These are phyloP conservation scores for Apiotrichum sp. DNA, from an alignment of 1,284 basidiomycete genomes.

Conservation along the genomic window DNA sequence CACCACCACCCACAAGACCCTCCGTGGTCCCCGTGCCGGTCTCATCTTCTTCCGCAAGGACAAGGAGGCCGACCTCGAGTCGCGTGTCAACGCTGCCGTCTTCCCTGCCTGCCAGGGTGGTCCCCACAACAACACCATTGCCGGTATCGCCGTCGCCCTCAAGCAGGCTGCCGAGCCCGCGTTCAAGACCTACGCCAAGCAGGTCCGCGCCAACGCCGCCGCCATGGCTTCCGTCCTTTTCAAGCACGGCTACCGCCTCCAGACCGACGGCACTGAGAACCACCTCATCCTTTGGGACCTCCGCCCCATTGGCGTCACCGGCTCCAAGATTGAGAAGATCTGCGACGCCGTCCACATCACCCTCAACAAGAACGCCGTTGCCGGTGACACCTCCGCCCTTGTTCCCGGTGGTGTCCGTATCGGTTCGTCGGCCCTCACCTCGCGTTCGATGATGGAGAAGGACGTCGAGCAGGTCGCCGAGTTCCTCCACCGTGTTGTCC, in stretches of 20 bases:
- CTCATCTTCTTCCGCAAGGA: conserved; percentile 99
- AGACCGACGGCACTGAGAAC: conserved; percentile 95
- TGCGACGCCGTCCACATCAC: conserved; percentile 96
- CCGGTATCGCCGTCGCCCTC: conserved; percentile 90
- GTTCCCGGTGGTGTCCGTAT: conserved; percentile 97
- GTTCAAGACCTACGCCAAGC: conserved; percentile 89
- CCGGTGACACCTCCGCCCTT: conserved; percentile 62
- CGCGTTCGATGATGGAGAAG: conserved; percentile 79
- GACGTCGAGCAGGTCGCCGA: conserved; percentile 79
- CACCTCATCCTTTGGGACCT: conserved; percentile 98
- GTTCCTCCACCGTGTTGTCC: conserved; percentile 87
- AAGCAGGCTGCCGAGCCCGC: conserved; percentile 85
- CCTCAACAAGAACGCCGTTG: conserved; percentile 59
- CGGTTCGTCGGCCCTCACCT: conserved; percentile 89
- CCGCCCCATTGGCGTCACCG: conserved; percentile 88
- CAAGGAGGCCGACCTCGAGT: conserved; percentile 78
- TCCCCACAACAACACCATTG: conserved; percentile 99
- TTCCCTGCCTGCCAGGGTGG: conserved; percentile 99
- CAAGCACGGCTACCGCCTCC: conserved; percentile 83
- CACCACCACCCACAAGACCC: conserved; percentile 98
- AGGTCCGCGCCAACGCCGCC: conserved; percentile 82
- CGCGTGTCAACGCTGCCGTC: conserved; percentile 93
- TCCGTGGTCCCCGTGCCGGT: conserved; percentile 96
- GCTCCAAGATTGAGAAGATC: conserved; percentile 97
- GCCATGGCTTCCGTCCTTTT: conserved; percentile 68